Evolutionary conservation across 345 rosid genomes (phyloP).

Genomic region (Pelargonium nanum): DNA sequence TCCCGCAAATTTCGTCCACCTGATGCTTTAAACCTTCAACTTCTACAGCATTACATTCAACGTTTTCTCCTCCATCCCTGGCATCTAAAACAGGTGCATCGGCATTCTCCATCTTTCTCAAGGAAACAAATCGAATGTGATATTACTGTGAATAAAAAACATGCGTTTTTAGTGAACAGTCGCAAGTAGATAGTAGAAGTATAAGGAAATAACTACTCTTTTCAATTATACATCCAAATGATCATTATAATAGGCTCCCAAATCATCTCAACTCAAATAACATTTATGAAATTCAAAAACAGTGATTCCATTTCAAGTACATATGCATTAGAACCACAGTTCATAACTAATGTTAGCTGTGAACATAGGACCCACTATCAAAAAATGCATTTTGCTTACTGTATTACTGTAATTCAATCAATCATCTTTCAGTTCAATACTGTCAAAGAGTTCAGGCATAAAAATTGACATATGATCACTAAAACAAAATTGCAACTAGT

Average conservation of each 20-base stretch:
- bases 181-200: neutral
- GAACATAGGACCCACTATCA: neutral
- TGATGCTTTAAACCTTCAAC: constrained; percentile 27
- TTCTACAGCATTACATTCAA: constrained; percentile 18
- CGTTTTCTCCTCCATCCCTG: constrained; percentile 15
- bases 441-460: too few relatives aligned
- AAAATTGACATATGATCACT: too few relatives aligned
- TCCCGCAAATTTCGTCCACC: constrained; percentile 42
- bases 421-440: too few relatives aligned
- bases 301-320: neutral
- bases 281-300: neutral
- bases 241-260: neutral
- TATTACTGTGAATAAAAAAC: neutral
- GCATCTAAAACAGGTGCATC: constrained; percentile 19
- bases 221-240: neutral
- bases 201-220: too few relatives aligned
- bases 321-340: neutral
- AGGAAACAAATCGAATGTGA: neutral
- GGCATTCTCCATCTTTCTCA: constrained; percentile 23
- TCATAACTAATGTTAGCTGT: neutral
- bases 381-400: neutral
- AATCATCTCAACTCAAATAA: too few relatives aligned
- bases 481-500: too few relatives aligned
- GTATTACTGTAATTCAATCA: neutral
- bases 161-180: neutral